These are phyloP conservation scores for Boletus sensibilis DNA, from an alignment of 768 basidiomycete species.

Conservation along the genomic window DNA sequence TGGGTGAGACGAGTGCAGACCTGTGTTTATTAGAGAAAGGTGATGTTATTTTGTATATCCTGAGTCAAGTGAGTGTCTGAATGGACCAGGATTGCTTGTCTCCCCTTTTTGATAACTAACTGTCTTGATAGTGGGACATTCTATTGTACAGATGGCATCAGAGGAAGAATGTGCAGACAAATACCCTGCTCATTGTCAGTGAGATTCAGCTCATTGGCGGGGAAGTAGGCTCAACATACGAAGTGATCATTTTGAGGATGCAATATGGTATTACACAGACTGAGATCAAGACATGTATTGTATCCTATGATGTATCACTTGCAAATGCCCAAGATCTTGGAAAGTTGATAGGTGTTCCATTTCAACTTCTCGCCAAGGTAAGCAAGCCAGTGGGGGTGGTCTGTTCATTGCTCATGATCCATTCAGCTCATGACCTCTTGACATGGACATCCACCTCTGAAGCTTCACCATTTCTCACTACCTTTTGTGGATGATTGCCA, in stretches of 20 bases:
- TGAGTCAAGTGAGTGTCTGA: constrained; percentile 62
- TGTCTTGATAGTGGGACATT: constrained; percentile 77
- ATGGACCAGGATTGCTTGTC: too few species aligned
- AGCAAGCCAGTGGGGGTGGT: constrained; percentile 7
- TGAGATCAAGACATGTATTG: constrained; percentile 87
- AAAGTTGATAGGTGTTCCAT: constrained; percentile 95
- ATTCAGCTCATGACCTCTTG: constrained; percentile 85
- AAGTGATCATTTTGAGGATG: constrained; percentile 96
- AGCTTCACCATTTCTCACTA: constrained; percentile 97
- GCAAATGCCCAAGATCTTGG: constrained; percentile 95
- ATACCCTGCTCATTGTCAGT: constrained; percentile 91
- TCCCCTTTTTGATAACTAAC: not conserved
- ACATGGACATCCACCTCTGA: constrained; percentile 96
- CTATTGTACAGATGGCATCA: constrained; percentile 94
- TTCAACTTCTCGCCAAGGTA: constrained; percentile 97
- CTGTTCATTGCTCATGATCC: constrained; percentile 10
- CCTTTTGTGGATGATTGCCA: constrained; percentile 96
- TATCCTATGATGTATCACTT: constrained; percentile 91
- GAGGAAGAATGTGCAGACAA: constrained; percentile 91
- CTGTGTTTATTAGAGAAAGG: constrained; percentile 85
- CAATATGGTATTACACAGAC: constrained; percentile 95
- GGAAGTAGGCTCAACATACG: constrained; percentile 96
- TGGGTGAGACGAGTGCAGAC: constrained; percentile 93
- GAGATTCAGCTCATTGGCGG: constrained; percentile 95
- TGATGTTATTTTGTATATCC: constrained; percentile 93